phyloP scores from a whole-genome alignment of 257 asterid genomes.

The Galeopsis tetrahit region DNA sequence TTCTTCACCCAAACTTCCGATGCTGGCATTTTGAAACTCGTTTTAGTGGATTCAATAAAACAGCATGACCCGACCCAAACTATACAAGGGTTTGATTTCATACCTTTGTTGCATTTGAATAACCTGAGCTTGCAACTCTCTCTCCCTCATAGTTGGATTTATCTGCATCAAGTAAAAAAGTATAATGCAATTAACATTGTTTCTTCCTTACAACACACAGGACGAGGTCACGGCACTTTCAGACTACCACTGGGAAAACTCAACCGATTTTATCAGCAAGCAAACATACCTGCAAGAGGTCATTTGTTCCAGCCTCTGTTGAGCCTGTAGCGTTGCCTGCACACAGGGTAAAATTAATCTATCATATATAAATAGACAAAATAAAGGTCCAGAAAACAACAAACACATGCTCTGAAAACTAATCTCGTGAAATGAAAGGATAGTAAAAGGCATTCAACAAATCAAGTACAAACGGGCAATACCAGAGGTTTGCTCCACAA shows the following conservation, averaged over 20 bases:
- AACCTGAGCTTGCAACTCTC: slow-evolving; percentile 68
- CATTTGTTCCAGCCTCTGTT: slow-evolving; percentile 56
- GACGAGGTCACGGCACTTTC: neutral
- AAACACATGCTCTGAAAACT: neutral
- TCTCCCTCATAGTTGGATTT: slow-evolving; percentile 57
- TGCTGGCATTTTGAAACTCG: slow-evolving; percentile 48
- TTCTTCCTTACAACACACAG: neutral
- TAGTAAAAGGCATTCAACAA: neutral
- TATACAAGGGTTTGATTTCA: slow-evolving; percentile 9
- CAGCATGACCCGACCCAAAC: neutral
- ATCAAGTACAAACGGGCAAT: slow-evolving; percentile 34
- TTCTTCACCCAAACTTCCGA: slow-evolving; percentile 70
- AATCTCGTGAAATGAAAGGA: neutral
- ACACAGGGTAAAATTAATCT: slow-evolving; percentile 1
- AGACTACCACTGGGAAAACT: neutral
- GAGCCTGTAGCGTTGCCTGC: slow-evolving; percentile 59
- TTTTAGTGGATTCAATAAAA: slow-evolving; percentile 26
- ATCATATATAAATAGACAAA: neutral
- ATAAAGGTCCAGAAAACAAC: neutral
- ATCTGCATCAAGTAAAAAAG: slow-evolving; percentile 41
- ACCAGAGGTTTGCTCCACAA: slow-evolving; percentile 76
- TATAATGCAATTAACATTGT: slow-evolving; percentile 13
- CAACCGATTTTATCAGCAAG: neutral
- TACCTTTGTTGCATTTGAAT: slow-evolving; percentile 85
- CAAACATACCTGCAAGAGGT: slow-evolving; percentile 59